Base-by-base conservation (phyloP, 139 green algal species). In the Picochlorum costavermella region DNA sequence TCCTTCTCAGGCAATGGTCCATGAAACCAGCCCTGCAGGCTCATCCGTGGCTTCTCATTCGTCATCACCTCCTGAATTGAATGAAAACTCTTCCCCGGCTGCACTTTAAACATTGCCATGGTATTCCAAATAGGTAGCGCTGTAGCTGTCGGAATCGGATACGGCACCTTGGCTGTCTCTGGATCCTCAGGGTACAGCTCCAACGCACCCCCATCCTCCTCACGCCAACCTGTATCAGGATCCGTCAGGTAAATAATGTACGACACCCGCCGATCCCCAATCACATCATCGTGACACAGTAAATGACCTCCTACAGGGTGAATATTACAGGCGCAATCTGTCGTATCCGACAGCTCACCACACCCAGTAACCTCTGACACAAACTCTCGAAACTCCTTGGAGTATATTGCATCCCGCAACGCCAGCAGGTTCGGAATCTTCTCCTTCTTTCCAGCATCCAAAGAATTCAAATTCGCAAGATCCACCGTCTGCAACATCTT, bases 221-320 rank as follows among this genome's bases (percentile, higher is more conserved):
- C 67, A 1, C 49, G 74, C 88, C 88, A 96, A 1, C 50, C 49
- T 6, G 82, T 68, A 25, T 92, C 85, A 0, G 89, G 88, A 75
- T 96, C 88, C 16, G 88, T 92, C 6, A 96, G 77, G 72, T 96
- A 96, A 33, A 96, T 82, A 62, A 96, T 95, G 74, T 82, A 96
- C 0, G 81, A 91, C 44, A 96, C 83, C 2, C 78, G 68, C 17
- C 88, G 80, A 55, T 75, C 84, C 36, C 87, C 86, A 56, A 96
- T 96, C 25, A 96, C 89, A 70, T 95, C 89, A 72, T 96, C 89
- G 64, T 96, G 89, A 68, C 82, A 88, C 30, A 91, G 70, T 45
- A 91, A 70, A 69, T 91, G 84, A 25, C 86, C 72, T 23, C 85
- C 83, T 26, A 82, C 61, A 2, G 83, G 71, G 67, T 96, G 92